Conservation (phyloP, 2,329 filamentous ascomycete species). For the Akanthomyces uredinophilus region DNA sequence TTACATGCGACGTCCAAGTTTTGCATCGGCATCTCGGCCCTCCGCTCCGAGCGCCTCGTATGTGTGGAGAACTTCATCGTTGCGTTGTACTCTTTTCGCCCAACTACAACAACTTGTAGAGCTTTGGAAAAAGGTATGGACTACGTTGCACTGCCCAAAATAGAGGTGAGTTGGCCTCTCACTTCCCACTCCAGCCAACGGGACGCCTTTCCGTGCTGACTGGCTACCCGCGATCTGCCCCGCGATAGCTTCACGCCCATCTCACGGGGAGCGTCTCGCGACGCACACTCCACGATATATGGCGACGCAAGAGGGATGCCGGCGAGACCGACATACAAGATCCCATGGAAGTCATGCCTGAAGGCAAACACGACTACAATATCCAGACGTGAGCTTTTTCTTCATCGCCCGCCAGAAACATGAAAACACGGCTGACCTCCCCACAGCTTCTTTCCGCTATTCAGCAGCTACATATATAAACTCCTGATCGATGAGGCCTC, state of each 20-base stretch:
- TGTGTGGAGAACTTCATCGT: background rate
- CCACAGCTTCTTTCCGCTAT: constrained; percentile 68
- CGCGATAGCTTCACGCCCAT: constrained; percentile 67
- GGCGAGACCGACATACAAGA: constrained; percentile 56
- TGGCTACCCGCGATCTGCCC: background rate
- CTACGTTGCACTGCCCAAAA: constrained; percentile 48
- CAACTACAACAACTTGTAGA: background rate
- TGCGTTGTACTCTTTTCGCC: background rate
- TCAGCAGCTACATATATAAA: constrained; percentile 73
- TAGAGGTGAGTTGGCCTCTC: constrained; percentile 38
- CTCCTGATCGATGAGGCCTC: constrained; percentile 60
- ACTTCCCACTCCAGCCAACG: background rate
- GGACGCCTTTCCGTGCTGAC: no score
- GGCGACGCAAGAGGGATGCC: constrained; percentile 53
- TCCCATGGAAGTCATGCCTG: constrained; percentile 63
- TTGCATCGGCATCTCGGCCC: background rate
- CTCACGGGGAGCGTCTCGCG: constrained; percentile 73
- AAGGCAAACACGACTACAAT: constrained; percentile 66
- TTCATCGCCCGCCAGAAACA: constrained; percentile 4
- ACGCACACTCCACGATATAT: constrained; percentile 68
- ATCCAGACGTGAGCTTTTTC: constrained; percentile 55
- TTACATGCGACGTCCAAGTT: background rate
- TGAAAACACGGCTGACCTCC: background rate
- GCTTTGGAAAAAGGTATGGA: constrained; percentile 30
- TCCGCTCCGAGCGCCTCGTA: background rate